phyloP scores from a whole-genome alignment of 2,329 filamentous ascomycete species.

The Ascochyta pisi region DNA sequence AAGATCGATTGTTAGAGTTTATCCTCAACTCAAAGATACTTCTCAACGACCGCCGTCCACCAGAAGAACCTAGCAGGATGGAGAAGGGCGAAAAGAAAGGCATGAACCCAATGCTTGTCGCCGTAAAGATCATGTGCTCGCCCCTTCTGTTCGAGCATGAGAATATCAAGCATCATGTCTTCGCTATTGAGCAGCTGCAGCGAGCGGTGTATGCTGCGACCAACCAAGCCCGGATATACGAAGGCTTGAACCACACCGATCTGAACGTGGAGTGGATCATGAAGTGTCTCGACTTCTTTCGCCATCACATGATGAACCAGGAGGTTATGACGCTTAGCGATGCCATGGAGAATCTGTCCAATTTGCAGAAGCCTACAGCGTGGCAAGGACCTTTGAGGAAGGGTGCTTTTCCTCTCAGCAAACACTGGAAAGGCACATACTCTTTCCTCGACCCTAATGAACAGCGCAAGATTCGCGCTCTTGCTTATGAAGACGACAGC shows the following conservation, averaged over 20 bases:
- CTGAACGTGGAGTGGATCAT: conserved; percentile 57
- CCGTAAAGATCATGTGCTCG: conserved; percentile 43
- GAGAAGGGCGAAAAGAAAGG: conserved; percentile 6
- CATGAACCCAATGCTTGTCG: conserved; percentile 29
- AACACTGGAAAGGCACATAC: conserved; percentile 60
- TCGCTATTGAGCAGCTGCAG: conserved; percentile 56
- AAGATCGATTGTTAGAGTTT: conserved; percentile 41
- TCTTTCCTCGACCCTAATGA: conserved; percentile 46
- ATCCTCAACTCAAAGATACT: conserved; percentile 37
- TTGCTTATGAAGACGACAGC: conserved; percentile 28
- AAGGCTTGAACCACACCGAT: conserved; percentile 42
- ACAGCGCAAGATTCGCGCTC: conserved; percentile 25
- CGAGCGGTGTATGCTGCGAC: conserved; percentile 51
- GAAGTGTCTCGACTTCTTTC: conserved; percentile 61
- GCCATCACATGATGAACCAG: conserved; percentile 54
- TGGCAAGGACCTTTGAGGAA: conserved; percentile 50
- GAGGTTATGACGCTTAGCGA: conserved; percentile 49
- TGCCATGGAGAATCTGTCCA: conserved; percentile 46
- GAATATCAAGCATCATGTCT: conserved; percentile 29
- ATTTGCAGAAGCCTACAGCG: conserved; percentile 50
- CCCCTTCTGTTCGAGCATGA: conserved; percentile 39
- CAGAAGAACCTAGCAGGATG: conserved; percentile 1
- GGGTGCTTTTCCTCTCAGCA: conserved; percentile 48
- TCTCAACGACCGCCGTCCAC: conserved; percentile 33
- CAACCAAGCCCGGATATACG: conserved; percentile 50